Evolutionary conservation across 225 moss, liverwort and hornwort genomes (phyloP).

Genomic region (Neckera pumila): DNA sequence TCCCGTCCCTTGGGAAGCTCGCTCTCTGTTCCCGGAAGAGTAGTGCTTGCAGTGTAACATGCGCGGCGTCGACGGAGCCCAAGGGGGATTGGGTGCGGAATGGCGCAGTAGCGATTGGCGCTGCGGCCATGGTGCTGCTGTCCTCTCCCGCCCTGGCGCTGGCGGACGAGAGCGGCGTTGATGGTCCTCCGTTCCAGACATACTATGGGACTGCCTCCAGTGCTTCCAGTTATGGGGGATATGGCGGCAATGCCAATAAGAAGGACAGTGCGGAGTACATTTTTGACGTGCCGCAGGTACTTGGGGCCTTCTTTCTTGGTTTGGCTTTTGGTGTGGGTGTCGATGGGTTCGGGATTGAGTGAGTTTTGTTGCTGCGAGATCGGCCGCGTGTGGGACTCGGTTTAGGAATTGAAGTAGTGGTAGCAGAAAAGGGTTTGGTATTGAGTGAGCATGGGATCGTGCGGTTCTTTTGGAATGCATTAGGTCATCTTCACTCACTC

Average conservation of each 20-base stretch:
- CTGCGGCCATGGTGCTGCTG: constrained; percentile 35
- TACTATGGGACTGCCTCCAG: constrained; percentile 96
- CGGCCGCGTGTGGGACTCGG: not conserved
- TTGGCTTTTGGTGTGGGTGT: not conserved
- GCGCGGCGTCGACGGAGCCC: not conserved
- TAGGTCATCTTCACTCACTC: not conserved
- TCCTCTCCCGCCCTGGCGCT: not conserved
- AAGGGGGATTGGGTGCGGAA: constrained; percentile 15
- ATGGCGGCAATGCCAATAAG: constrained; percentile 96
- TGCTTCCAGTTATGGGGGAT: constrained; percentile 98
- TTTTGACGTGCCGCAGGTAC: constrained; percentile 71
- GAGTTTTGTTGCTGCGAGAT: not conserved
- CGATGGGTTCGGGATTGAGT: not conserved
- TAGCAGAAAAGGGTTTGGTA: not conserved
- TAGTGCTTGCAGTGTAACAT: not conserved
- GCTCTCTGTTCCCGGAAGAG: not conserved
- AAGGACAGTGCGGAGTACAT: constrained; percentile 85
- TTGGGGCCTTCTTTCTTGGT: not conserved
- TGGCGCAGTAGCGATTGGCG: constrained; percentile 34
- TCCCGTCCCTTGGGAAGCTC: not conserved
- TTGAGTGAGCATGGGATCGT: not conserved
- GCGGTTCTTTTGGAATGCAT: not conserved
- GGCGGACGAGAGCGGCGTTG: constrained; percentile 14
- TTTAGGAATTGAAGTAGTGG: not conserved
- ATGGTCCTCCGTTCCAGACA: constrained; percentile 28